Percentiles rank a stretch among this genome's conserved stretches.
Evolutionary conservation across 2,329 filamentous ascomycete species (phyloP).

Genomic region (Colletotrichum liaoningense): DNA sequence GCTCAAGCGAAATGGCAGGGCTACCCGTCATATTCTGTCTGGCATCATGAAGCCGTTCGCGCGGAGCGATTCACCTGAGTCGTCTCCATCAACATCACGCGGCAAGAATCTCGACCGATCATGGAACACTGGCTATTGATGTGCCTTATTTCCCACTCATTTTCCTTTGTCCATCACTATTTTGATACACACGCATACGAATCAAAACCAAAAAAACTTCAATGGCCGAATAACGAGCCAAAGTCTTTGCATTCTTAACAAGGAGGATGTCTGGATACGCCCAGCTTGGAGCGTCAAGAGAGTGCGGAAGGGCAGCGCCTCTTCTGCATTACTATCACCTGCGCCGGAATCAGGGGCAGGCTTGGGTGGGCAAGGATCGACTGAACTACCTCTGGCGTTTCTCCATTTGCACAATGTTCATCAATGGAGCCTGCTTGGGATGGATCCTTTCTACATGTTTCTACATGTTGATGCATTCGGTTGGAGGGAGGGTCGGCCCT

Average conservation of each 20-base stretch:
- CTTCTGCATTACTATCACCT: conserved; percentile 17
- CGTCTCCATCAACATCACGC: conserved; percentile 30
- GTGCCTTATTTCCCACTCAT: not conserved
- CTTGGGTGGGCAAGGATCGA: not conserved
- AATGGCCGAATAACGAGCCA: conserved; percentile 13
- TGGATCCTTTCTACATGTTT: not conserved
- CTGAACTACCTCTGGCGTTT: conserved; percentile 19
- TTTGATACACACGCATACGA: conserved; percentile 15
- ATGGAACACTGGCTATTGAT: conserved; percentile 26
- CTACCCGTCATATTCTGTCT: conserved; percentile 55
- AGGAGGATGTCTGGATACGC: conserved; percentile 27
- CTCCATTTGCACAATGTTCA: conserved; percentile 13
- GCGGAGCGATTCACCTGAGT: conserved; percentile 54
- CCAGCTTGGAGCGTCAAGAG: conserved; percentile 12
- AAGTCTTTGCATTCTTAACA: conserved; percentile 21
- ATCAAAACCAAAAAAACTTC: conserved; percentile 9
- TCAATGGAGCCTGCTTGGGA: not conserved
- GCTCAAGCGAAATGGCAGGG: conserved; percentile 45
- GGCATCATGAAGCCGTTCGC: conserved; percentile 58
- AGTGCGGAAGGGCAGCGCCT: conserved; percentile 5
- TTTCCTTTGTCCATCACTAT: conserved; percentile 1
- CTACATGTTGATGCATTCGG: not conserved
- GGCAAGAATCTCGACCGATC: conserved; percentile 32
- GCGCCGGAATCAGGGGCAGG: conserved; percentile 3
- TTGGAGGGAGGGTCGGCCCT: conserved; percentile 8